Conservation (phyloP, 139 green algal genomes). For the Raphidocelis subcapitata region DNA sequence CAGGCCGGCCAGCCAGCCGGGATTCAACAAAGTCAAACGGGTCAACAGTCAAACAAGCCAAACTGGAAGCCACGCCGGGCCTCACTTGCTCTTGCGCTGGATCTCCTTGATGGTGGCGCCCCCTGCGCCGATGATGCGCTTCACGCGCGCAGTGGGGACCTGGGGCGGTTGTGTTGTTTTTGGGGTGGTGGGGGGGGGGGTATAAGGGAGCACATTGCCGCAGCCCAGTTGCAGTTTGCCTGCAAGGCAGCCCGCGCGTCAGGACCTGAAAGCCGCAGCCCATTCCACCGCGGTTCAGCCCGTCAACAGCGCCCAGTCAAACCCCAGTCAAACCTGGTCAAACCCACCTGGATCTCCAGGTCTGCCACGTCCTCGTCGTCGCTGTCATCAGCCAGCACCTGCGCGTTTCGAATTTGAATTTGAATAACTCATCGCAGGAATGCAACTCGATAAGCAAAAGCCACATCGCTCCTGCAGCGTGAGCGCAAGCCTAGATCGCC, state of each 20-base stretch:
- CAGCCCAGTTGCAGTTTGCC: too few relatives aligned
- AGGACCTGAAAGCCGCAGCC: too few relatives aligned
- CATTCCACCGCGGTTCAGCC: too few relatives aligned
- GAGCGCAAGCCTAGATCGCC: too few relatives aligned
- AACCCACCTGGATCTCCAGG: slow-evolving; percentile 39
- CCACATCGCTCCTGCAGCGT: too few relatives aligned
- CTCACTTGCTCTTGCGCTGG: slow-evolving; percentile 76
- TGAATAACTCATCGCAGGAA: neutral
- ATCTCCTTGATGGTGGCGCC: slow-evolving; percentile 85
- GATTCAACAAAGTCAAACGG: too few relatives aligned
- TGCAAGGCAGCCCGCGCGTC: too few relatives aligned
- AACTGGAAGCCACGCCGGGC: neutral
- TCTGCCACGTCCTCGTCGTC: slow-evolving; percentile 64
- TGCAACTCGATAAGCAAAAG: neutral
- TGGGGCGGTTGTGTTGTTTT: neutral
- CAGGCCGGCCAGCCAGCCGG: neutral
- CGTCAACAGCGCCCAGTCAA: too few relatives aligned
- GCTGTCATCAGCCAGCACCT: slow-evolving; percentile 37
- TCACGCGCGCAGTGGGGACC: slow-evolving; percentile 74
- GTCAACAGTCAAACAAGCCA: neutral
- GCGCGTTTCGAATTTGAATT: neutral
- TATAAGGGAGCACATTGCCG: too few relatives aligned
- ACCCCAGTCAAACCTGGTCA: too few relatives aligned
- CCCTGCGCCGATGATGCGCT: slow-evolving; percentile 78
- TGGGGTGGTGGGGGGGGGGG: too few relatives aligned